These are phyloP conservation scores for Lenwebbia sp. DNA, from an alignment of 345 rosid species.

Conservation along the genomic window DNA sequence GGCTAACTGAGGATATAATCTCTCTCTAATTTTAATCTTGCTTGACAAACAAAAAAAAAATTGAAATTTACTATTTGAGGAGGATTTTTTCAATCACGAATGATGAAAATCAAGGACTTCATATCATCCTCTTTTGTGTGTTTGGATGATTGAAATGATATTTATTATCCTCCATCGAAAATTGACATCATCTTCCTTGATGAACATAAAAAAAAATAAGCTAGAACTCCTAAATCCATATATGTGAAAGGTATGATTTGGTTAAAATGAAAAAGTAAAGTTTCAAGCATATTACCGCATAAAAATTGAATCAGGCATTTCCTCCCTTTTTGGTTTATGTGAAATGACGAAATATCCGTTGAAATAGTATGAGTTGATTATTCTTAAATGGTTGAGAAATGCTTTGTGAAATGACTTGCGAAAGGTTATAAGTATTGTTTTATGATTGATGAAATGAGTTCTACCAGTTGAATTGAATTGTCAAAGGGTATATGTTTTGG, in stretches of 20 bases:
- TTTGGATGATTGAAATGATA: background rate
- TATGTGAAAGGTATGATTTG: background rate
- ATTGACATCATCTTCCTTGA: background rate
- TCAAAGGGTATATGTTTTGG: background rate
- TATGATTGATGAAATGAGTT: background rate
- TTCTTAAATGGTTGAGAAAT: background rate
- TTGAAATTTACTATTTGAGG: background rate
- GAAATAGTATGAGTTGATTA: background rate
- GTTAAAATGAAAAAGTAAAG: background rate
- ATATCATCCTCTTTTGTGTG: background rate
- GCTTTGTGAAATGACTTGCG: background rate
- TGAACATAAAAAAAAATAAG: background rate
- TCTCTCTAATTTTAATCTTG: background rate
- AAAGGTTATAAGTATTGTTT: background rate
- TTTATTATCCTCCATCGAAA: background rate
- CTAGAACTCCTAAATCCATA: background rate
- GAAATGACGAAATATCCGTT: background rate
- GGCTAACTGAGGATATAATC: background rate
- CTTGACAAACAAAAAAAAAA: background rate
- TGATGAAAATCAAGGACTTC: background rate
- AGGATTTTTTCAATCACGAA: background rate
- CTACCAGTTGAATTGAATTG: background rate
- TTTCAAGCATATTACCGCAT: background rate
- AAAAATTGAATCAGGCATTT: background rate
- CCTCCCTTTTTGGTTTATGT: background rate